Conservation (phyloP, 345 rosid species). For the Eucalyptus regnans region DNA sequence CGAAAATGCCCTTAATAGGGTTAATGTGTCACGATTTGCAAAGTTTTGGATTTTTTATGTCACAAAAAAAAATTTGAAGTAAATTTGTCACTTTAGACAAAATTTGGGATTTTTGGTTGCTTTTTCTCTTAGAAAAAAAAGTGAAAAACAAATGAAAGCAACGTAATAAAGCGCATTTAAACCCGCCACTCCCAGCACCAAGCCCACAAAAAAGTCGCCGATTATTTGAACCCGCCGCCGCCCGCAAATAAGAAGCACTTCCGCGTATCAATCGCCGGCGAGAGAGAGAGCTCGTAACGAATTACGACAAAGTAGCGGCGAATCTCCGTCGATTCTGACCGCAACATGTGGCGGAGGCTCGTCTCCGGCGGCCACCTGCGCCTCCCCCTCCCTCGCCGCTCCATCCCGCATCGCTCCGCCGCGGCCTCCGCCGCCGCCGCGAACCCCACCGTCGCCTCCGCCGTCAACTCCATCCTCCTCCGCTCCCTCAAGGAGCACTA, state of each 20-base stretch:
- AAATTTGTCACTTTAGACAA: too few relatives aligned
- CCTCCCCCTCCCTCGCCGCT: not conserved
- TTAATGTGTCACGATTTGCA: too few relatives aligned
- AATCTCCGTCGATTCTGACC: not conserved
- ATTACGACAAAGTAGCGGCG: not conserved
- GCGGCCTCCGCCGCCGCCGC: not conserved
- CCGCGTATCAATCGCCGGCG: not conserved
- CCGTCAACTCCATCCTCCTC: constrained; percentile 62
- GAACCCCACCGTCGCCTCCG: constrained; percentile 20
- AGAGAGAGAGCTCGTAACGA: not conserved
- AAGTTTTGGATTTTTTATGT: too few relatives aligned
- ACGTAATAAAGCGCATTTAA: not conserved
- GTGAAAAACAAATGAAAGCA: not conserved
- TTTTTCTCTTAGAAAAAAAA: too few relatives aligned
- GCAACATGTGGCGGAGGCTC: not conserved
- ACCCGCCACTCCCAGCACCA: not conserved
- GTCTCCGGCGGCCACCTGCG: not conserved
- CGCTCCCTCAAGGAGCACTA: constrained; percentile 96
- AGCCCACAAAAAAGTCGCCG: not conserved
- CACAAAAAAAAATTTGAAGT: too few relatives aligned
- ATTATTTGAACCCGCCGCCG: not conserved
- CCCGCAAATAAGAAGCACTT: not conserved
- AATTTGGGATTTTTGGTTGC: too few relatives aligned
- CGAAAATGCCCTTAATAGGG: too few relatives aligned
- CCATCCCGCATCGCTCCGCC: not conserved